Evolutionary conservation across 2,329 filamentous ascomycete species (phyloP).

Genomic region (Curvularia lunata): DNA sequence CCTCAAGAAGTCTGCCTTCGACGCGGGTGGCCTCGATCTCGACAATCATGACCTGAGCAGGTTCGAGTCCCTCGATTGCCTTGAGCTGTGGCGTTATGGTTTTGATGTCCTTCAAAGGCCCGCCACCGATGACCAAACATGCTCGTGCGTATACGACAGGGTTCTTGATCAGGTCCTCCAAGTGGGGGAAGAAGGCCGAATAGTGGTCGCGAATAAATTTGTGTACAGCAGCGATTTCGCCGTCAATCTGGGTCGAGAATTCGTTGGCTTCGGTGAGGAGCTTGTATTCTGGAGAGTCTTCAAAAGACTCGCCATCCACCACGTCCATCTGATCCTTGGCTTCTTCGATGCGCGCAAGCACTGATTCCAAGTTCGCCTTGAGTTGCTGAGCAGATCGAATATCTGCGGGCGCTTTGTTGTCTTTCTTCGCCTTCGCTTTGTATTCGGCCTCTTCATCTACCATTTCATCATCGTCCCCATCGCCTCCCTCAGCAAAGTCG

Average conservation of each 20-base stretch:
- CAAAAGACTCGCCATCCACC: conserved; percentile 76
- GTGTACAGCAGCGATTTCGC: conserved; percentile 90
- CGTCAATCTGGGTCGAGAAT: conserved; percentile 89
- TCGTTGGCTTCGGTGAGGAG: conserved; percentile 87
- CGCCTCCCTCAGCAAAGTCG: conserved; percentile 45
- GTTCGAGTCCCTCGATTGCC: conserved; percentile 74
- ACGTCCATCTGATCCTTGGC: conserved; percentile 71
- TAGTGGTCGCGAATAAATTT: conserved; percentile 98
- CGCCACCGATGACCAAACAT: conserved; percentile 90
- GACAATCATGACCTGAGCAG: conserved; percentile 92
- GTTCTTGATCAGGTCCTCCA: conserved; percentile 88
- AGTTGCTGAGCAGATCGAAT: conserved; percentile 79
- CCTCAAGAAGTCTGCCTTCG: conserved; percentile 76
- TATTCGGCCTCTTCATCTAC: conserved; percentile 66
- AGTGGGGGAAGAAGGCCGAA: conserved; percentile 88
- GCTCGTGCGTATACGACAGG: conserved; percentile 95
- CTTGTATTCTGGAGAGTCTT: conserved; percentile 91
- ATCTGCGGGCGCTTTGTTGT: conserved; percentile 70
- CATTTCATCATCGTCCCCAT: conserved; percentile 63
- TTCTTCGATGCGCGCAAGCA: conserved; percentile 68
- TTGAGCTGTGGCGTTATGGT: conserved; percentile 76
- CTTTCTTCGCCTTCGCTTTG: conserved; percentile 63
- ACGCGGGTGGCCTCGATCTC: conserved; percentile 93
- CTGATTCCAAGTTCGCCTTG: conserved; percentile 80
- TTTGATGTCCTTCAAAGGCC: conserved; percentile 88